These are phyloP conservation scores for Colletotrichum siamense DNA, from an alignment of 2,329 filamentous ascomycete genomes.

Conservation along the genomic window DNA sequence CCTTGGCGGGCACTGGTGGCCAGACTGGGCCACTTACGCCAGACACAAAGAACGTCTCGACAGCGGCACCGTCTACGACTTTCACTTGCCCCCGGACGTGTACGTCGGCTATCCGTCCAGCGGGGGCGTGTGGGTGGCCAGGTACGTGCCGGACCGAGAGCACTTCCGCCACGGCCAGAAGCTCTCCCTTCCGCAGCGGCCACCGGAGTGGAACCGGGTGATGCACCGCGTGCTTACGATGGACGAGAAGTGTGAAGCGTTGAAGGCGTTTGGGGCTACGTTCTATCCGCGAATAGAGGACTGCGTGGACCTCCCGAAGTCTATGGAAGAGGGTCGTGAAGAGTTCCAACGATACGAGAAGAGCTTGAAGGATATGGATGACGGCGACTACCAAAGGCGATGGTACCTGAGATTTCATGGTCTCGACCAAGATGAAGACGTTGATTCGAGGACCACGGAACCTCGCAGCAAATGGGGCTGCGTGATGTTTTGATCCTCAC, in stretches of 20 bases:
- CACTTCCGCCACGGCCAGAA: not conserved
- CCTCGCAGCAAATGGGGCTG: no score
- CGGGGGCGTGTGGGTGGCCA: not conserved
- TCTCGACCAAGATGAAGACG: not conserved
- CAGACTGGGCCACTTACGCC: not conserved
- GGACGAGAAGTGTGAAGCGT: not conserved
- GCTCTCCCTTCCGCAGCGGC: not conserved
- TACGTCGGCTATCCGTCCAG: not conserved
- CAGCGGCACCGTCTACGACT: not conserved
- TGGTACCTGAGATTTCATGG: not conserved
- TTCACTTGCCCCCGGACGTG: not conserved
- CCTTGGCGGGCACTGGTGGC: not conserved
- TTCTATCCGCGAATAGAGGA: not conserved
- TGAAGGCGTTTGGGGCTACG: not conserved
- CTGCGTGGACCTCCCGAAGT: not conserved
- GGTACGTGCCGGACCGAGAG: not conserved
- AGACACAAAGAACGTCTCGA: not conserved
- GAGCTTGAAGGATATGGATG: not conserved
- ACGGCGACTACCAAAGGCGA: not conserved
- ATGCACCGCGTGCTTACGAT: not conserved
- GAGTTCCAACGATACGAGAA: not conserved
- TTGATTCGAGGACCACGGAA: not conserved
- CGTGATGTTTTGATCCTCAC: not conserved
- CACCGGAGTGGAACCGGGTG: not conserved
- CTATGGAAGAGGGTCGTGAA: not conserved